phyloP scores from a whole-genome alignment of 192 early-diverging fungal species.

The Rhizophlyctis rosea region DNA sequence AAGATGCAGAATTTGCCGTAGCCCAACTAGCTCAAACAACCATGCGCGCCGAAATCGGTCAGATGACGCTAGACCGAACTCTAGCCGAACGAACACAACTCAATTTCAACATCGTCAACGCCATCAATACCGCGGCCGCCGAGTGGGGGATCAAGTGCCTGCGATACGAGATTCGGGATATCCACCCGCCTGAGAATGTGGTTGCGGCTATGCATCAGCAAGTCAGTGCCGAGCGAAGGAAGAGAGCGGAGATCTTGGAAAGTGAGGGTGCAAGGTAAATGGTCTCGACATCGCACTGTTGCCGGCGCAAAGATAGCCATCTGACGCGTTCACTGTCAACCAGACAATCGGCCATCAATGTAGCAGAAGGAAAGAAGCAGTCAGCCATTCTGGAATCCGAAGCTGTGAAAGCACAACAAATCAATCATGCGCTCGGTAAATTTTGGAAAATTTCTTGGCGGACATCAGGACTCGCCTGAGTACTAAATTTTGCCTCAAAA shows the following conservation, averaged over 20 bases:
- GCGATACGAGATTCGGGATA: constrained; percentile 94
- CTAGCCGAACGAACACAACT: constrained; percentile 89
- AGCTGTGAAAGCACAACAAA: constrained; percentile 83
- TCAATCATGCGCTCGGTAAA: constrained; percentile 81
- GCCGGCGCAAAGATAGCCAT: too few relatives aligned
- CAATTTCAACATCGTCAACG: constrained; percentile 90
- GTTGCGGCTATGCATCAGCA: constrained; percentile 97
- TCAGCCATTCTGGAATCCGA: constrained; percentile 91
- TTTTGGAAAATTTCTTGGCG: background rate
- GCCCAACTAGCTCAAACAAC: constrained; percentile 98
- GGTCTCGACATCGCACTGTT: too few relatives aligned
- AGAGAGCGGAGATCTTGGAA: constrained; percentile 88
- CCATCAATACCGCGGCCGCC: constrained; percentile 88
- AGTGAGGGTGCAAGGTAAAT: constrained; percentile 50
- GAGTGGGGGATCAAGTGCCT: constrained; percentile 97
- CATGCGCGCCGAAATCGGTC: constrained; percentile 98
- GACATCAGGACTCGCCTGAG: background rate
- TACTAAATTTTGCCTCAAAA: constrained; percentile 16
- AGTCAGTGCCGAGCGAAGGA: constrained; percentile 92
- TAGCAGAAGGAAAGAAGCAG: constrained; percentile 93
- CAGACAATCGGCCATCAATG: constrained; percentile 91
- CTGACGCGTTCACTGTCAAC: too few relatives aligned
- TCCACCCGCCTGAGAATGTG: constrained; percentile 92
- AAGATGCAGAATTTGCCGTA: constrained; percentile 91
- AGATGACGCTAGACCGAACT: constrained; percentile 95